Percentiles rank a stretch among this genome's conserved stretches.
Conservation (phyloP, 129 eudicot genomes). For the Flaveria sonorensis region DNA sequence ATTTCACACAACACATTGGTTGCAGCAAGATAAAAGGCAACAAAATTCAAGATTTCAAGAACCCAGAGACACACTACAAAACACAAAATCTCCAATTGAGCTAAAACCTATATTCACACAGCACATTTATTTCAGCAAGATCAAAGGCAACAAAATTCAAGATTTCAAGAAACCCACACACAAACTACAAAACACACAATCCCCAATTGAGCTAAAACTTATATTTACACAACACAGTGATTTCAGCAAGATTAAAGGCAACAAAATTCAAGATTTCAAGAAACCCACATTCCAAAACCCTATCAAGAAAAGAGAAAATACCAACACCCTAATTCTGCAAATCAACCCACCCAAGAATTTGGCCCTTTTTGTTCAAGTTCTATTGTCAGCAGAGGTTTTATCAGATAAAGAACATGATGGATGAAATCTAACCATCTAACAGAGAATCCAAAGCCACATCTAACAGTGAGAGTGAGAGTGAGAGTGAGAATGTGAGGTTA, state of each 20-base stretch:
- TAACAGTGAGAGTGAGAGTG: slow-evolving; percentile 19
- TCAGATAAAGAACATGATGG: slow-evolving; percentile 28
- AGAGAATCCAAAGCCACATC: slow-evolving; percentile 40
- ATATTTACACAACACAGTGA: neutral
- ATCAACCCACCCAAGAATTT: slow-evolving; percentile 16
- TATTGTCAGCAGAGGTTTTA: slow-evolving; percentile 11
- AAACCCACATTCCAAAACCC: slow-evolving; percentile 38
- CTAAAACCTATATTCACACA: slow-evolving; percentile 4
- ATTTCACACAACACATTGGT: slow-evolving; percentile 9
- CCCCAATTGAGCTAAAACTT: neutral
- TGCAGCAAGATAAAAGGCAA: neutral
- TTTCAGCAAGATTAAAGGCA: neutral
- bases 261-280: slow-evolving; percentile 8
- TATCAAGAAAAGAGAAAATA: slow-evolving; percentile 5
- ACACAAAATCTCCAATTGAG: slow-evolving; percentile 3
- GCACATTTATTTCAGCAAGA: slow-evolving; percentile 22
- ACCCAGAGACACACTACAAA: neutral
- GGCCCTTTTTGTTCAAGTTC: slow-evolving; percentile 20
- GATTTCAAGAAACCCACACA: slow-evolving; percentile 10
- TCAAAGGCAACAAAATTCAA: neutral
- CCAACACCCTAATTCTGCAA: slow-evolving; percentile 22
- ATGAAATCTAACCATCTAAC: slow-evolving; percentile 13
- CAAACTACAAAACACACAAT: too few species aligned
- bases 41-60: slow-evolving; percentile 3
- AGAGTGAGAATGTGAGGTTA: slow-evolving; percentile 17